Percentiles rank a stretch among this genome's conserved stretches.
Evolutionary conservation across 2,329 filamentous ascomycete species (phyloP).

Genomic region (Trichoderma cornu-damae): DNA sequence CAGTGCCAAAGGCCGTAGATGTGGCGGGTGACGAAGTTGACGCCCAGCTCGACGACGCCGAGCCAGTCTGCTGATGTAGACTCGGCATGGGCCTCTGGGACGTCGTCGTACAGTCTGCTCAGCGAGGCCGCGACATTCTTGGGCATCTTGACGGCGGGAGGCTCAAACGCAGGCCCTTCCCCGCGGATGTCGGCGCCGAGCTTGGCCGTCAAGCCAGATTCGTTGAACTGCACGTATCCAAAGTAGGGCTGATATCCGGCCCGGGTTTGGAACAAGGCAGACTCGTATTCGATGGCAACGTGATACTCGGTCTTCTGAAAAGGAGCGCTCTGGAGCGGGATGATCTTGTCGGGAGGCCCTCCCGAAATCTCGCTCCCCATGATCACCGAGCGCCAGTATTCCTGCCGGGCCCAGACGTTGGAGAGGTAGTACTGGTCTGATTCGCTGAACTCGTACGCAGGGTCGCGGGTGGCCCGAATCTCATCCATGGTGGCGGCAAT

Average conservation of each 20-base stretch:
- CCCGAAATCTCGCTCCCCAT: constrained; percentile 22
- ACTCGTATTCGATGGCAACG: constrained; percentile 39
- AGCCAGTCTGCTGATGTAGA: constrained; percentile 31
- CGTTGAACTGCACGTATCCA: constrained; percentile 32
- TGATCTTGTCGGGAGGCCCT: constrained; percentile 22
- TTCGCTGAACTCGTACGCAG: constrained; percentile 30
- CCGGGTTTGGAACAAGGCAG: constrained; percentile 37
- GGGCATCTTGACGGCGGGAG: constrained; percentile 32
- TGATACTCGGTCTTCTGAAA: constrained; percentile 31
- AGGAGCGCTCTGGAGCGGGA: constrained; percentile 22
- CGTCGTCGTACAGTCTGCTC: constrained; percentile 30
- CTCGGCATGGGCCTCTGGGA: constrained; percentile 27
- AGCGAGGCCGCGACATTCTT: constrained; percentile 28
- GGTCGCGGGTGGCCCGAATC: constrained; percentile 33
- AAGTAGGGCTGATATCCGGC: constrained; percentile 34
- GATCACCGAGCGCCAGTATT: constrained; percentile 35
- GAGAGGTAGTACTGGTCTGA: constrained; percentile 43
- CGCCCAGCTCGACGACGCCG: constrained; percentile 30
- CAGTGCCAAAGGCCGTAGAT: constrained; percentile 38
- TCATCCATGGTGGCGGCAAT: constrained; percentile 28
- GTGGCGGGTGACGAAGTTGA: constrained; percentile 35
- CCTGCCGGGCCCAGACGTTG: constrained; percentile 41
- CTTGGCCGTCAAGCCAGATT: constrained; percentile 24
- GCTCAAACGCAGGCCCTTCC: constrained; percentile 26
- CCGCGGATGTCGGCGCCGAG: constrained; percentile 26